Base-by-base conservation (phyloP, 805 yeast species). In the Clavispora phyllophila region DNA sequence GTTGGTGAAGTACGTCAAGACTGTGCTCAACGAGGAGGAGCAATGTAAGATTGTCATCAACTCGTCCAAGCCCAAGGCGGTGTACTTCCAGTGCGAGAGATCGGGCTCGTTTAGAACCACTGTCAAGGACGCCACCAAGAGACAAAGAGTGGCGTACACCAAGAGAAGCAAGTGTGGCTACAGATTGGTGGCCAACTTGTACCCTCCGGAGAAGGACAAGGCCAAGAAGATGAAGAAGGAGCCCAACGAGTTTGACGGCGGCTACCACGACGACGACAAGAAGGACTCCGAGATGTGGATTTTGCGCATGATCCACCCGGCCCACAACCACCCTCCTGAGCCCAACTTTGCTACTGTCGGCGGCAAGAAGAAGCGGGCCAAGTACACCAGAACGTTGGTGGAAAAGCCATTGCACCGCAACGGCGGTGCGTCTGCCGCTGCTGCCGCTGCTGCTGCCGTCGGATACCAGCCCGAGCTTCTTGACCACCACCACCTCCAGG, bases 81-180 rank as follows among this genome's bases (percentile, higher is more conserved):
- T 70, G 18, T 70, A 70, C 56, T 70, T 70, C 57, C 73, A 68
- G 55, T 70, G 73, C 51, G 76, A 70, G 51, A 52, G 73, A 37
- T 64, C 71, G 5, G 76, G 76, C 2, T 58, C 64, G 26, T 70
- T 69, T 47, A 58, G 76, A 56, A 70, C 76, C 32, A 70, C 76
- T 3, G 76, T 70, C 41, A 70, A 70, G 55, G 75, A 68, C 40
- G 60, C 71, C 19, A 51, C 67, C 38, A 69, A 70, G 57, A 57
- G 76, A 56, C 74, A 70, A 49, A 54, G 76, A 50, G 72, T 69
- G 10, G 76, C 75, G 12, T 70, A 69, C 59, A 70, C 75, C 43
- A 70, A 70, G 56, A 54, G 76, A 48, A 65, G 62, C 55, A 70
- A 70, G 57, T 70, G 76, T 57, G 73, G 72, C 17, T 70, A 69